phyloP scores from a whole-genome alignment of 108 stramenopile species.

The Nitzschia sp. region DNA sequence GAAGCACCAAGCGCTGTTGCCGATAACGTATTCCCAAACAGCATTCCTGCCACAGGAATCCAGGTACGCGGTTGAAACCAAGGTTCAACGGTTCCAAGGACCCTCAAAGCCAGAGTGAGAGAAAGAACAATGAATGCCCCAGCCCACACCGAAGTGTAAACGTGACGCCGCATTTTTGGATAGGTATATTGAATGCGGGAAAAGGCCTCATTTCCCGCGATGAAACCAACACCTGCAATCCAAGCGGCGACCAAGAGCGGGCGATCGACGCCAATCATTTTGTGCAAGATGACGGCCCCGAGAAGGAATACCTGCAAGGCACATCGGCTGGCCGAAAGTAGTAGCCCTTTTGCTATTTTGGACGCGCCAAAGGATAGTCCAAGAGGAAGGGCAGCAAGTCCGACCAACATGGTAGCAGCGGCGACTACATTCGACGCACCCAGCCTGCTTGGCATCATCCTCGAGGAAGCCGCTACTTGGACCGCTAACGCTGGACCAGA shows the following conservation, averaged over 20 bases:
- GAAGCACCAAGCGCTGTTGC: conserved; percentile 36
- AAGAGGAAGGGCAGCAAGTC: conserved; percentile 11
- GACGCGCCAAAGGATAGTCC: not conserved
- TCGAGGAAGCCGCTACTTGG: not conserved
- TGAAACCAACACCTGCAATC: conserved; percentile 23
- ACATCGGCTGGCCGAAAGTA: conserved; percentile 27
- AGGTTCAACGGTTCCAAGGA: conserved; percentile 19
- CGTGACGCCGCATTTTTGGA: conserved; percentile 19
- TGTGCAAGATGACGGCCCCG: conserved; percentile 25
- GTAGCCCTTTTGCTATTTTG: conserved; percentile 6
- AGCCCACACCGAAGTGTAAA: conserved; percentile 14
- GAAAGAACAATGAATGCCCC: conserved; percentile 12
- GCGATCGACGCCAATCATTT: conserved; percentile 13
- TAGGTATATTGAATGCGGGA: conserved; percentile 27
- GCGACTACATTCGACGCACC: conserved; percentile 8
- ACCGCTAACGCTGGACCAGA: too few species aligned
- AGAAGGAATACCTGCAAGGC: conserved; percentile 29
- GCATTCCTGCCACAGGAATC: conserved; percentile 86
- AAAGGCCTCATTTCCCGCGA: conserved; percentile 24
- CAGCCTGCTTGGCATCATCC: not conserved
- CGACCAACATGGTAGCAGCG: not conserved
- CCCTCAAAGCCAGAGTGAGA: conserved; percentile 3
- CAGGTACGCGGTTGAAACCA: conserved; percentile 37
- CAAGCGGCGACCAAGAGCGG: conserved; percentile 25
- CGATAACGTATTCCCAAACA: conserved; percentile 70